A percentile compares a stretch with the other conserved stretches of the same genome.
Conservation (phyloP, 768 basidiomycete species). For the Lentinula guzmanii region DNA sequence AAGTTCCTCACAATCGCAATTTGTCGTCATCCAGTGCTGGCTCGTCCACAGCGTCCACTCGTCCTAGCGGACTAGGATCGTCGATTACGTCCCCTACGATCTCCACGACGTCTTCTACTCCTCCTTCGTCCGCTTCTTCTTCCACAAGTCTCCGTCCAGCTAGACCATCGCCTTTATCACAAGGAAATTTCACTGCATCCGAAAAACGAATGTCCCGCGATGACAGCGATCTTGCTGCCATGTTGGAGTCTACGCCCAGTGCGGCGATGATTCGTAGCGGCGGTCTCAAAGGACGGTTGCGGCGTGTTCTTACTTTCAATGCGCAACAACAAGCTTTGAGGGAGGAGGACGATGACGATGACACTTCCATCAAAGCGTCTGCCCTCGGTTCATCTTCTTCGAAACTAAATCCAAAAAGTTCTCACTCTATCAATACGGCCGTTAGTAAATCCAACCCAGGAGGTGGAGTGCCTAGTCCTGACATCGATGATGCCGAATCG, state of each 20-base stretch:
- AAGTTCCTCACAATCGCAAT: conserved; percentile 36
- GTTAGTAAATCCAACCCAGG: conserved; percentile 16
- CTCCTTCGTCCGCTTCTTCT: conserved; percentile 18
- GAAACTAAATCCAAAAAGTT: conserved; percentile 28
- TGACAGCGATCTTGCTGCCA: conserved; percentile 62
- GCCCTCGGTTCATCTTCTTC: conserved; percentile 19
- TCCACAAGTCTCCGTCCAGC: conserved; percentile 31
- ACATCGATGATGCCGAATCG: conserved; percentile 34
- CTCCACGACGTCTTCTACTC: conserved; percentile 25
- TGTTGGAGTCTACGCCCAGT: conserved; percentile 34
- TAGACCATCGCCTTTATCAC: conserved; percentile 66
- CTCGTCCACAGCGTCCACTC: conserved; percentile 29
- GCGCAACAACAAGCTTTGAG: conserved; percentile 45
- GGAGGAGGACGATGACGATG: conserved; percentile 45
- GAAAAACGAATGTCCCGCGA: conserved; percentile 77
- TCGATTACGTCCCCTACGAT: conserved; percentile 29
- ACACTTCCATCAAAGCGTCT: conserved; percentile 30
- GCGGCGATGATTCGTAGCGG: conserved; percentile 40
- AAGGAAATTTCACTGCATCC: conserved; percentile 53
- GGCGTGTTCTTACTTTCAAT: conserved; percentile 67
- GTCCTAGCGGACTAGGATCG: conserved; percentile 23
- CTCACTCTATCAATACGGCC: conserved; percentile 22
- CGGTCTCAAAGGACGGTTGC: conserved; percentile 73
- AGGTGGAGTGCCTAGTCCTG: conserved; percentile 19
- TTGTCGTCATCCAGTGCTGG: conserved; percentile 38